Evolutionary conservation across 805 yeast genomes (phyloP).

Genomic region (Starmera quercuum): DNA sequence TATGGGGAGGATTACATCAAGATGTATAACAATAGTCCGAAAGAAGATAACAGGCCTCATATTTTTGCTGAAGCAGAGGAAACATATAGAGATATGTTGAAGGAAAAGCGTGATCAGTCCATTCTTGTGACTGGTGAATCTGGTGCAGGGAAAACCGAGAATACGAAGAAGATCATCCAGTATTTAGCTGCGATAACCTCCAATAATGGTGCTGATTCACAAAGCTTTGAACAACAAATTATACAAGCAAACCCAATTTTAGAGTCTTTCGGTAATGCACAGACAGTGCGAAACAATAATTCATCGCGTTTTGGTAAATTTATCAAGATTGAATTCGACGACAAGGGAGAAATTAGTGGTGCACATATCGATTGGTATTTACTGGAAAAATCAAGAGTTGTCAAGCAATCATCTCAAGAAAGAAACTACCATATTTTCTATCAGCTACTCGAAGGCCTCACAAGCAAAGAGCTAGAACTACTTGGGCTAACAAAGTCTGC

Average conservation of each 20-base stretch:
- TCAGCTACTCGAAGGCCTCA: constrained; percentile 68
- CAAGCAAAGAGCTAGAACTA: constrained; percentile 38
- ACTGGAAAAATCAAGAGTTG: constrained; percentile 88
- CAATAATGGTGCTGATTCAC: constrained; percentile 11
- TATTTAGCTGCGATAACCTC: constrained; percentile 75
- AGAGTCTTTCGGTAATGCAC: constrained; percentile 96
- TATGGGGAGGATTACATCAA: constrained; percentile 55
- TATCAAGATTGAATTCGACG: constrained; percentile 72
- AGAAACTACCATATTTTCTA: constrained; percentile 93
- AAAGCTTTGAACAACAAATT: constrained; percentile 72
- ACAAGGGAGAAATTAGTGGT: constrained; percentile 62
- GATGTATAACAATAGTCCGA: constrained; percentile 41
- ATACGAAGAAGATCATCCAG: constrained; percentile 90
- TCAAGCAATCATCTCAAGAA: constrained; percentile 65
- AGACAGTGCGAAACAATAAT: constrained; percentile 87
- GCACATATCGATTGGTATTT: constrained; percentile 94
- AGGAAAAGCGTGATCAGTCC: constrained; percentile 71
- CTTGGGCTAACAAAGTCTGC: constrained; percentile 35
- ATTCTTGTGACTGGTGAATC: constrained; percentile 97
- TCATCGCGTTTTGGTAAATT: constrained; percentile 97
- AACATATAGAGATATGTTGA: constrained; percentile 70
- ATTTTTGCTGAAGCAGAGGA: constrained; percentile 85
- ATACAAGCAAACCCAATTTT: constrained; percentile 91
- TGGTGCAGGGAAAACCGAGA: constrained; percentile 98
- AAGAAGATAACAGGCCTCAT: constrained; percentile 63